Percentiles rank a stretch among this genome's conserved stretches.
phyloP scores from a whole-genome alignment of 352 stramenopile species.

The Thraustochytrium sp. region DNA sequence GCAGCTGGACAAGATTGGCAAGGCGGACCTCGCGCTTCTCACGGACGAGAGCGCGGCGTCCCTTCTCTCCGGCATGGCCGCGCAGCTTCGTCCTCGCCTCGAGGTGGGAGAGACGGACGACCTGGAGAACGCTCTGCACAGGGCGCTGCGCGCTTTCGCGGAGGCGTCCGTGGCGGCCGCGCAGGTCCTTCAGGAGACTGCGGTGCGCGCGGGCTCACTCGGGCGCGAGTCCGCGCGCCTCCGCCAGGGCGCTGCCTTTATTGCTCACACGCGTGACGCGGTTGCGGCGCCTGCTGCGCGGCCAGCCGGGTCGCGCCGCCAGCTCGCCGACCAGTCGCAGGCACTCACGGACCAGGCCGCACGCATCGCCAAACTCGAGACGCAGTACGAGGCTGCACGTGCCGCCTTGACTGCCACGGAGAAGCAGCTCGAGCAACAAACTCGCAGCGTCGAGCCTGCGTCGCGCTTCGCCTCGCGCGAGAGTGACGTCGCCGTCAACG shows the following conservation, averaged over 20 bases:
- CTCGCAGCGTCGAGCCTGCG: too few relatives aligned
- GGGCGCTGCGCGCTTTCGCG: background rate
- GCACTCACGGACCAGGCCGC: background rate
- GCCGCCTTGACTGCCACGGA: background rate
- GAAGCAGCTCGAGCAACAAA: slow-evolving; percentile 13
- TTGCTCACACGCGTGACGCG: background rate
- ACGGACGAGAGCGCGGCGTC: too few relatives aligned
- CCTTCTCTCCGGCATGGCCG: too few relatives aligned
- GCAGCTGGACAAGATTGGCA: too few relatives aligned
- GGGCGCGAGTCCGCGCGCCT: background rate
- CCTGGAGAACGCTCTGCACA: background rate
- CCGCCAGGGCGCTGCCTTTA: background rate
- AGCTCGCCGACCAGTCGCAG: background rate
- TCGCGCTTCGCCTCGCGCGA: too few relatives aligned
- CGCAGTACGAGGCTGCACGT: background rate
- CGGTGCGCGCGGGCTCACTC: background rate
- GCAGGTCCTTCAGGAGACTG: background rate
- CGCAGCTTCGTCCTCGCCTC: too few relatives aligned
- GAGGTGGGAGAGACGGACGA: too few relatives aligned
- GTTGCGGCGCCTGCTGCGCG: background rate
- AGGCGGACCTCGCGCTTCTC: too few relatives aligned
- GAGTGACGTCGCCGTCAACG: too few relatives aligned
- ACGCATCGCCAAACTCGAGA: background rate
- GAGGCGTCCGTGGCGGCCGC: background rate
- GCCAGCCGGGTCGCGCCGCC: background rate